Evolutionary conservation across 1,139 yeast genomes (phyloP).

Genomic region (Candida anutae): DNA sequence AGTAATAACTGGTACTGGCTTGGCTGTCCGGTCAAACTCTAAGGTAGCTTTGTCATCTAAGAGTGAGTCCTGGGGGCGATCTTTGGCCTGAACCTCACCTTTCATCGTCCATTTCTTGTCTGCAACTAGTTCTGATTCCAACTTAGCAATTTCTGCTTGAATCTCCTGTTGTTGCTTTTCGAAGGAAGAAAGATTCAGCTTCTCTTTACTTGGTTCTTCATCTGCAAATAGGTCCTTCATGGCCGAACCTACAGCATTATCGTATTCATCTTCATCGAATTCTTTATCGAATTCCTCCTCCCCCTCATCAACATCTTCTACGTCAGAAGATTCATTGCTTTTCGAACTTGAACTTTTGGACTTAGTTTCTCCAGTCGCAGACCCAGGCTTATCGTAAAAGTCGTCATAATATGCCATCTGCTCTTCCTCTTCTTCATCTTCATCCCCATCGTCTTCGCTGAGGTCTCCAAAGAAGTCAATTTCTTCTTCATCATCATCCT

Average conservation of each 20-base stretch:
- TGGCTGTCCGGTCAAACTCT: constrained; percentile 39
- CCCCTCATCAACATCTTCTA: constrained; percentile 12
- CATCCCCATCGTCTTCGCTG: constrained; percentile 50
- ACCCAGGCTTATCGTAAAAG: constrained; percentile 55
- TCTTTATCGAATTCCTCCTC: constrained; percentile 29
- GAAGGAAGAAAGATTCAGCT: constrained; percentile 55
- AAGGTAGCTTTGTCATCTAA: constrained; percentile 30
- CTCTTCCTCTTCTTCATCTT: constrained; percentile 47
- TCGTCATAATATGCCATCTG: constrained; percentile 70
- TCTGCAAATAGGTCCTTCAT: constrained; percentile 57
- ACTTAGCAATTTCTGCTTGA: constrained; percentile 64
- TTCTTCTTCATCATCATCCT: constrained; percentile 45
- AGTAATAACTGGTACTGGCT: constrained; percentile 82
- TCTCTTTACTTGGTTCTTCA: constrained; percentile 29
- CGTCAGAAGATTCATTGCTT: constrained; percentile 12
- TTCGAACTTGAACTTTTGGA: neutral
- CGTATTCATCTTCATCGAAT: constrained; percentile 39
- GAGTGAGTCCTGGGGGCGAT: constrained; percentile 79
- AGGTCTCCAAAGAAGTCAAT: constrained; percentile 55
- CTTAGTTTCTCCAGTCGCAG: no score
- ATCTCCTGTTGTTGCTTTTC: constrained; percentile 78
- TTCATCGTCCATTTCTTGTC: constrained; percentile 91
- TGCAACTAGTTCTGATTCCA: constrained; percentile 83
- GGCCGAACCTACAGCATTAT: constrained; percentile 48
- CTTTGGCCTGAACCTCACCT: constrained; percentile 81